Evolutionary conservation across 345 rosid genomes (phyloP).

Genomic region (Boechera stricta): DNA sequence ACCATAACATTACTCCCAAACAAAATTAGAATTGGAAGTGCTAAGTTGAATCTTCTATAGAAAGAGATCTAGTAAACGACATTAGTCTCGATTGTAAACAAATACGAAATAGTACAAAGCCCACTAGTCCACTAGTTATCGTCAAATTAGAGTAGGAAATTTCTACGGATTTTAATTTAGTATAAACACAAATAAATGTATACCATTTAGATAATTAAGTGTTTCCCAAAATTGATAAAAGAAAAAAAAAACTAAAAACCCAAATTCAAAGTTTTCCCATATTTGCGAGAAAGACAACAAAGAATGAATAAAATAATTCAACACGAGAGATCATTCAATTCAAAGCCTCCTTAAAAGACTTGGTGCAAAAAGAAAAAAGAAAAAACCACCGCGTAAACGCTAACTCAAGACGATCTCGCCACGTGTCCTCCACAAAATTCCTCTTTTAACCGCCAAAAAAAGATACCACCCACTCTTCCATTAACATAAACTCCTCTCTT

Average conservation of each 20-base stretch:
- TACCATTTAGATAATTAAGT: too few species aligned
- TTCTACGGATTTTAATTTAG: too few species aligned
- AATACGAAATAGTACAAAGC: too few species aligned
- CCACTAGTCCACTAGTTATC: too few species aligned
- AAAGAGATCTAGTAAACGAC: too few species aligned
- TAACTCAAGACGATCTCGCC: conserved; percentile 4
- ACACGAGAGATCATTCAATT: background rate
- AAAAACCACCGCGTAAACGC: background rate
- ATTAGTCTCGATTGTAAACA: too few species aligned
- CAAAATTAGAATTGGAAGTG: too few species aligned
- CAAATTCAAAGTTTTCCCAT: background rate
- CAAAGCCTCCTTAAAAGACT: conserved; percentile 30
- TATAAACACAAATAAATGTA: too few species aligned
- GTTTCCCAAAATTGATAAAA: too few species aligned
- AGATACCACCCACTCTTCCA: conserved; percentile 20
- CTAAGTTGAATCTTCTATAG: too few species aligned
- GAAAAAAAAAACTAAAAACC: background rate
- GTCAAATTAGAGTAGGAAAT: too few species aligned
- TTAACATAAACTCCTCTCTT: conserved; percentile 4
- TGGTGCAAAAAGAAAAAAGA: background rate
- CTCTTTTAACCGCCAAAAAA: conserved; percentile 44
- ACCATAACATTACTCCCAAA: background rate
- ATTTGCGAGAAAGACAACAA: background rate
- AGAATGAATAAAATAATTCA: background rate
- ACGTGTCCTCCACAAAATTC: conserved; percentile 21